These are phyloP conservation scores for Aegilops sharonensis DNA, from an alignment of 176 grass and related monocot species.

Conservation along the genomic window DNA sequence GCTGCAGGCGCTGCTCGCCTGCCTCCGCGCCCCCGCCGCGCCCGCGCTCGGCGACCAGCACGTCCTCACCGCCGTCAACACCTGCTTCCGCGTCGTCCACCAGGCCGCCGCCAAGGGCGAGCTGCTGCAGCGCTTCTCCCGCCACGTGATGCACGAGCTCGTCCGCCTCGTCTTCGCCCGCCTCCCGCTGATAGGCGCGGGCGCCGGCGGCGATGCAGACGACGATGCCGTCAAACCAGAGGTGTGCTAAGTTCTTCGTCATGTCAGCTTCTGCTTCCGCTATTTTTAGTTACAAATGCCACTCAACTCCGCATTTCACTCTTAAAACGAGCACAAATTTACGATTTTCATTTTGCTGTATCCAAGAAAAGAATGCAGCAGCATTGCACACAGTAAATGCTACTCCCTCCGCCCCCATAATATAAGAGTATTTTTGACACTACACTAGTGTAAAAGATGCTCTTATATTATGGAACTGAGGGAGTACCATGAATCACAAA, in stretches of 20 bases:
- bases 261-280: background rate
- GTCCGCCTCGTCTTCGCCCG: slow-evolving; percentile 57
- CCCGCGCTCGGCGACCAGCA: slow-evolving; percentile 74
- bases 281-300: slow-evolving; percentile 27
- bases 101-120: slow-evolving; percentile 70
- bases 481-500: background rate
- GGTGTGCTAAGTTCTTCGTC: slow-evolving; percentile 33
- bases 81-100: slow-evolving; percentile 87
- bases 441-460: too few relatives aligned
- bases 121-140: slow-evolving; percentile 84
- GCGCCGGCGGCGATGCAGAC: background rate
- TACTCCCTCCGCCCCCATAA: too few relatives aligned
- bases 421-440: too few relatives aligned
- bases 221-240: slow-evolving; percentile 49
- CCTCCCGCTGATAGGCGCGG: slow-evolving; percentile 41
- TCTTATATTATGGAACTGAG: too few relatives aligned
- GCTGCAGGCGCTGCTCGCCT: slow-evolving; percentile 75
- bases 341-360: background rate
- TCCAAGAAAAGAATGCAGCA: background rate
- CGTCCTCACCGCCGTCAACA: slow-evolving; percentile 92
- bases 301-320: background rate
- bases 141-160: slow-evolving; percentile 80
- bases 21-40: slow-evolving; percentile 55
- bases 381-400: background rate
- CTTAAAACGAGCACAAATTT: background rate